These are phyloP conservation scores for Pseudomassariella vexata DNA, from an alignment of 2,329 filamentous ascomycete genomes.

Conservation along the genomic window DNA sequence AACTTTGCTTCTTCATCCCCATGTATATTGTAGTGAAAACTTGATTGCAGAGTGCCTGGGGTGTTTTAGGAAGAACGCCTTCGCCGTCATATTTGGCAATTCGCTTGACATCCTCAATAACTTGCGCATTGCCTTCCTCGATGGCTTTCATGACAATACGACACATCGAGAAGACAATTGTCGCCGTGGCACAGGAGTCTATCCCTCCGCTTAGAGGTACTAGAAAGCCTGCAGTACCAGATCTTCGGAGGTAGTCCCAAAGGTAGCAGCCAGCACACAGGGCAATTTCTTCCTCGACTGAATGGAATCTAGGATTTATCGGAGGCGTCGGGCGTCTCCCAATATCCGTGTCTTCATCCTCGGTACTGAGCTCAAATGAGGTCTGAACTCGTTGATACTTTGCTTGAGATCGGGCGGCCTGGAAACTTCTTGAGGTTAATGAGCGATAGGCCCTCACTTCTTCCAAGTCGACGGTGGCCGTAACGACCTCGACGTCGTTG, in stretches of 20 bases:
- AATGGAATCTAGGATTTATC: conserved; percentile 46
- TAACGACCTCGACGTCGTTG: conserved; percentile 59
- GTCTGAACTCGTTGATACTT: conserved; percentile 40
- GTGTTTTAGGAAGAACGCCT: conserved; percentile 39
- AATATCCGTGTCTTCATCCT: conserved; percentile 34
- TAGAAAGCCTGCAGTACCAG: conserved; percentile 45
- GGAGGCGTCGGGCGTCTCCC: conserved; percentile 32
- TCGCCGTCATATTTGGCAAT: conserved; percentile 23
- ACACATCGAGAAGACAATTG: conserved; percentile 43
- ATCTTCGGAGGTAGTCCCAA: conserved; percentile 56
- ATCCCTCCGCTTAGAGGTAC: conserved; percentile 51
- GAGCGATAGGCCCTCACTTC: conserved; percentile 60
- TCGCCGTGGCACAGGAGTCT: conserved; percentile 51
- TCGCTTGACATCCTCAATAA: conserved; percentile 31
- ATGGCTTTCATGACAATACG: conserved; percentile 49
- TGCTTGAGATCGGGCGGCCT: conserved; percentile 43
- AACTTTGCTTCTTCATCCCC: conserved; percentile 61
- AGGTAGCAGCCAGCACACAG: conserved; percentile 60
- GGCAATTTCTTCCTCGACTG: conserved; percentile 63
- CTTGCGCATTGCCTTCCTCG: conserved; percentile 30
- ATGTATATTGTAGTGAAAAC: conserved; percentile 56
- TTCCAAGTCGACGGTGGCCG: conserved; percentile 64
- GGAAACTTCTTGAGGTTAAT: conserved; percentile 50
- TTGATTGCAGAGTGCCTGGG: conserved; percentile 52
- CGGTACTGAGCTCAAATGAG: conserved; percentile 24